Conservation (phyloP, 257 asterid genomes). For the Marsdenia floribunda region DNA sequence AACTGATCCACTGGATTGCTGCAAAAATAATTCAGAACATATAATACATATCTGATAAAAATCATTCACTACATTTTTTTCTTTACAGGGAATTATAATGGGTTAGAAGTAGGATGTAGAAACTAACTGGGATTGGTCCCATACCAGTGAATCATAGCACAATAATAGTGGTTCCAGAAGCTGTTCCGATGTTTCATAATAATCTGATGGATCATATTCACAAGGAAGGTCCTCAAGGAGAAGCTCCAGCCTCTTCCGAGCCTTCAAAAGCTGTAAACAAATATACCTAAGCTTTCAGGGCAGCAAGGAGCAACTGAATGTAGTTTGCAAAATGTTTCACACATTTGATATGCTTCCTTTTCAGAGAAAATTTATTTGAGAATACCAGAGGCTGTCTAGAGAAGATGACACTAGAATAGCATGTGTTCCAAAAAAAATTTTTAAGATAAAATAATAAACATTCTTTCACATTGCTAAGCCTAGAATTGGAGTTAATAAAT, state of each 20-base stretch:
- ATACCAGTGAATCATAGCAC: constrained; percentile 90
- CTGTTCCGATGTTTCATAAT: constrained; percentile 83
- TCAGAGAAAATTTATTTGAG: not conserved
- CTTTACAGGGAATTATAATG: not conserved
- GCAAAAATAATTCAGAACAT: constrained; percentile 14
- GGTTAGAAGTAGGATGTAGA: not conserved
- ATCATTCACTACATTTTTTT: not conserved
- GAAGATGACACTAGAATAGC: not conserved
- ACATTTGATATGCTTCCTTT: not conserved
- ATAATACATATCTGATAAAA: not conserved
- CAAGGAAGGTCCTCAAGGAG: constrained; percentile 95
- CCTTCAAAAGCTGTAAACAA: constrained; percentile 63
- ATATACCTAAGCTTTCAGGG: constrained; percentile 13
- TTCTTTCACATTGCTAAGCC: not conserved
- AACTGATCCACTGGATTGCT: constrained; percentile 90
- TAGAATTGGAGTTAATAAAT: not conserved
- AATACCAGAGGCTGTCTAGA: not conserved
- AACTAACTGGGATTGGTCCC: constrained; percentile 5
- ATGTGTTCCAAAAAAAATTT: not conserved
- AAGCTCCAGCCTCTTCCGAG: constrained; percentile 76
- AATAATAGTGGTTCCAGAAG: constrained; percentile 78
- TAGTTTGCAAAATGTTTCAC: not conserved
- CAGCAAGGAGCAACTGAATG: constrained; percentile 7
- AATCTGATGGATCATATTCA: constrained; percentile 70
- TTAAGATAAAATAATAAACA: not conserved